phyloP scores from a whole-genome alignment of 257 asterid species.

The Capsicum rhomboideum region DNA sequence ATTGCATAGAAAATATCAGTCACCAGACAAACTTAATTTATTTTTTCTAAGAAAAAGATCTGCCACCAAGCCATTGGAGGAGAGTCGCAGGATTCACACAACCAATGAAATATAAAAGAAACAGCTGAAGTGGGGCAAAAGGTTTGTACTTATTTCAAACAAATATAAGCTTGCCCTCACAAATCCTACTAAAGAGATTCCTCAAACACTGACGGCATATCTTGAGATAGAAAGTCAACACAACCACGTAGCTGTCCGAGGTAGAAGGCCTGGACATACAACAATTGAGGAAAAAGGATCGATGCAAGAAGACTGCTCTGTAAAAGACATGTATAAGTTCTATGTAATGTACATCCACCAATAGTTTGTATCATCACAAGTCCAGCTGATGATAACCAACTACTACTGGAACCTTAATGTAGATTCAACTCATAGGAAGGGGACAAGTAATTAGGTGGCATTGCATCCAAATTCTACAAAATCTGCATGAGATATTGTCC shows the following conservation, averaged over 20 bases:
- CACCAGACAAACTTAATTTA: neutral
- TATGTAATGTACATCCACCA: neutral
- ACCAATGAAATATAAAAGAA: neutral
- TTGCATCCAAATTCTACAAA: neutral
- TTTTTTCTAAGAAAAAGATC: neutral
- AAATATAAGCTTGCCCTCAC: neutral
- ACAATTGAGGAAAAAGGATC: neutral
- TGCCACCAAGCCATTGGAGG: neutral
- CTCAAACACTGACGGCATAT: neutral
- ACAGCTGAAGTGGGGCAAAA: neutral
- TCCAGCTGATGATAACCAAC: neutral
- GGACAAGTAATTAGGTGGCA: neutral
- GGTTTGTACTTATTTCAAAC: neutral
- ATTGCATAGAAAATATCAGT: slow-evolving; percentile 2
- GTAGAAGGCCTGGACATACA: neutral
- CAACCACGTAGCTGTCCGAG: neutral
- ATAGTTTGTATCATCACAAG: neutral
- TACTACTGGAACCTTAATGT: neutral
- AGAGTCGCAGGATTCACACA: neutral
- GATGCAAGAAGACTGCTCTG: neutral
- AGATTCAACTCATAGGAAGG: neutral
- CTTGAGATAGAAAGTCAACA: neutral
- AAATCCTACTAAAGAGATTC: neutral
- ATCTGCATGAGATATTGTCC: neutral
- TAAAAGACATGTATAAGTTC: neutral